Base-by-base conservation (phyloP, 768 basidiomycete species). In the Ephemerocybe angulata region DNA sequence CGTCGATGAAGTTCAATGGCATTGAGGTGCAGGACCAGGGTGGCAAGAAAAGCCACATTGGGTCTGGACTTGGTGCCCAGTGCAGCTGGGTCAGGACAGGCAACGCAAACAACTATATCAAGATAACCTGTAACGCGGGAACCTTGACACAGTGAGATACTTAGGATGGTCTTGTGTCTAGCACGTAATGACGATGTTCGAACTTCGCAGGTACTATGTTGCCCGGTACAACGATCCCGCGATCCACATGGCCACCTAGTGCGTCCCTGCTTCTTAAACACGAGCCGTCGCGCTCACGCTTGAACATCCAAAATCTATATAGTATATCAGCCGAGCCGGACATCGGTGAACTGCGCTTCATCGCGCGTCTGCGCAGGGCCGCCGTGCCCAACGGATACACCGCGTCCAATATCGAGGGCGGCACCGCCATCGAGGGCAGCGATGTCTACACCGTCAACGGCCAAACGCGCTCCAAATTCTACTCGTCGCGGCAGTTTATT, bases 221-320 rank as follows among this genome's bases (percentile, higher is more conserved):
- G 70, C 68, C 7, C 61, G 61, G 10, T 69, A 71, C 58, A 71
- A 67, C 24, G 67, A 67, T 41, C 69, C 72, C 8, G 70, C 72
- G 13, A 67, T 73, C 30, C 72, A 73, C 47, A 73, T 73, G 72
- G 70, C 67, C 2, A 72, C 72, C 13, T 71, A 66, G 70, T 72
- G 57, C n/a, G 66, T 58, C 31, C 12, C 4, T 13, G 3, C 25
- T 15, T 33, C 50, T 33, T 17, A 44, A 8, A 17, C 33, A 8
- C 8, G 17, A 8, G 33, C 44, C 25, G 21, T 35, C 33, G 17
- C 21, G 25, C 21, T 27, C 13, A 10, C 15, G 31, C 22, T 44
- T 27, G 19, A 27, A 12, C 12, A 1, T 8, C n/a, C 11, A 17
- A n/a, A 21, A 13, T 15, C 54, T 22, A 40, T 41, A 8, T 50